Evolutionary conservation across 306 rosid genomes (phyloP), one percentile per base, ranked within the genome.

Genomic region (Senna siamea): DNA sequence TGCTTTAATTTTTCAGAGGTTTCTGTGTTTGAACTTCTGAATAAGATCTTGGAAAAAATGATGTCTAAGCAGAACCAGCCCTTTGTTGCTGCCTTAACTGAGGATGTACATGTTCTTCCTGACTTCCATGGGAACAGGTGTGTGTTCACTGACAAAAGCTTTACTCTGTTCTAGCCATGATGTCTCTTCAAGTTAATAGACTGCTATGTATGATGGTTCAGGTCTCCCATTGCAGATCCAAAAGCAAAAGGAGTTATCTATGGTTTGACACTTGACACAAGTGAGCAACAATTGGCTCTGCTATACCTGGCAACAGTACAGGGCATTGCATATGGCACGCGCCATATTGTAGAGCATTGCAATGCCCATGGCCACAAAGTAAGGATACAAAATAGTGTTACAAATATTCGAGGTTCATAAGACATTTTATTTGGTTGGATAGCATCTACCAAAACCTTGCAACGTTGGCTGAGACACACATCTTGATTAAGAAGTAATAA

Each of bases 61-160:
- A 79, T 72, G 88, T 69, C 60, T 75, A 92, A 89, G 76, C 79
- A 74, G 86, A 85, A 88, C 47, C 68, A 72, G 57, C 86, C 93
- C 35, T 94, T 88, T 76, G 74, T 94, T 72, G 96, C 97, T 72
- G 84, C 93, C 59, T 83, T 94, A 86, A 89, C 98, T 41, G 86
- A 87, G 80, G 97, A 94, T 73, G 53, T 78, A 15, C 98, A 94
- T 43, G 79, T 94, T 70, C 97, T 94, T 78, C 98, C 98, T 41
- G 97, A 94, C 81, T 89, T 88, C 81, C 98, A 94, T 57, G 98
- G 98, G 84, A 94, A 94, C 84, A 89, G 98, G 98, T 94, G 82
- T 75, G 67, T 69, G 75, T 17, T 54, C 61, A 73, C 60, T 44
- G 35, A 10, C 37, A 52, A 30, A 70, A 51, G 28, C 72, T 76